Evolutionary conservation across 2,329 filamentous ascomycete genomes (phyloP), one percentile per base, ranked within the genome.

Genomic region (Immersiporthe knoxdaviesiana): DNA sequence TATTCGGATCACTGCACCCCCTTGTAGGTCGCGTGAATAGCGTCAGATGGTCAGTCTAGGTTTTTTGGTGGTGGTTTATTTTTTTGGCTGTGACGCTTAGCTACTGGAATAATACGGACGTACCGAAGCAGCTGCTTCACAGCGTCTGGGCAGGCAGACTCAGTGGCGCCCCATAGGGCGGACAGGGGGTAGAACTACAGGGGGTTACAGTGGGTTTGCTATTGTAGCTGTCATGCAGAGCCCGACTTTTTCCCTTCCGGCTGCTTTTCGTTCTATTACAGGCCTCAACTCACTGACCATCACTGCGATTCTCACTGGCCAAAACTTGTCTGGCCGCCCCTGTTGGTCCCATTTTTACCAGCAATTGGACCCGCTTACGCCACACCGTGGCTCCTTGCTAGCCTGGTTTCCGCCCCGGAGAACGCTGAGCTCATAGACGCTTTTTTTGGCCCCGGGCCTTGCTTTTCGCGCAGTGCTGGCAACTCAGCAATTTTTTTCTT

Each of bases 261-360:
- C 67, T 56, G 65, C 68, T 71, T 69, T 64, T 71, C 69, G 69
- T 68, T 44, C 44, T 41, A 35, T 8, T 68, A 41, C 41, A 66
- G 67, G 59, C 54, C 30, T 69, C 41, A 59, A 30, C 24, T 66
- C 44, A 62, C 41, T 72, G 64, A 72, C 69, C 63, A 71, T 52
- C 44, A 41, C 65, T 68, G 54, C 37, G 61, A 62, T 63, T 70
- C 67, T 69, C 67, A 72, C 68, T 75, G 66, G 70, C 41, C 56
- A 63, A 41, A 44, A 18, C 3, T n/a, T 10, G 27, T 27, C n/a
- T 27, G 21, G 21, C n/a, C 2, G 64, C 64, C 67, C 65, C 65
- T 63, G 59, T 6, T 2, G 8, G 68, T 14, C 58, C 70, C 70
- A 58, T 27, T 60, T 65, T 64, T 58, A 66, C 24, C 64, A 66